phyloP scores from a whole-genome alignment of 1,284 basidiomycete species.

The Rhodotorula sp. region DNA sequence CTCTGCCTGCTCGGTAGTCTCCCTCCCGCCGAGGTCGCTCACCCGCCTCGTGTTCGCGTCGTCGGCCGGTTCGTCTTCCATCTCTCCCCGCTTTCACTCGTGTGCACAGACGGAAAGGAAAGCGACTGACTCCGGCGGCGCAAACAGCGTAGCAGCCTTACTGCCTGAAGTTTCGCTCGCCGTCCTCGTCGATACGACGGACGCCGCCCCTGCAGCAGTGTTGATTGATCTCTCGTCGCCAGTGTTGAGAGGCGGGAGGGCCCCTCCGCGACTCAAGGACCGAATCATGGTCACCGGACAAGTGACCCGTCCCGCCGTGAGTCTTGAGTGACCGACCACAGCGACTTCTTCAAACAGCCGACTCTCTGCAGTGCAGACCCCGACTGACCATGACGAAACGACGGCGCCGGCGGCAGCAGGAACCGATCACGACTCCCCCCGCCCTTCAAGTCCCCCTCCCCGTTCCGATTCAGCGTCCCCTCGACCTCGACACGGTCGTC shows the following conservation, averaged over 20 bases:
- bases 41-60: conserved; percentile 9
- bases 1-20: conserved; percentile 2
- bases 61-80: conserved; percentile 17
- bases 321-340: not conserved
- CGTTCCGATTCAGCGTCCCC: not conserved
- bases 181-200: not conserved
- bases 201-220: not conserved
- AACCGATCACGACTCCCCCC: not conserved
- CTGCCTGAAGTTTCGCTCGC: not conserved
- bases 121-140: not conserved
- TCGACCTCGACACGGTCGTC: conserved; percentile 1
- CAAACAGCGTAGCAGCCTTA: not conserved
- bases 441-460: not conserved
- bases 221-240: not conserved
- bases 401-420: not conserved
- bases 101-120: too few relatives aligned
- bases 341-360: too few relatives aligned
- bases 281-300: conserved; percentile 8
- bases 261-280: conserved; percentile 1
- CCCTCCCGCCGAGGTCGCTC: not conserved
- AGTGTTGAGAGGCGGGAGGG: not conserved
- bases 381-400: not conserved
- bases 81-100: too few relatives aligned
- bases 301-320: not conserved
- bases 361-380: not conserved